Evolutionary conservation across 768 basidiomycete species (phyloP).

Genomic region (Suillus ampliporus): DNA sequence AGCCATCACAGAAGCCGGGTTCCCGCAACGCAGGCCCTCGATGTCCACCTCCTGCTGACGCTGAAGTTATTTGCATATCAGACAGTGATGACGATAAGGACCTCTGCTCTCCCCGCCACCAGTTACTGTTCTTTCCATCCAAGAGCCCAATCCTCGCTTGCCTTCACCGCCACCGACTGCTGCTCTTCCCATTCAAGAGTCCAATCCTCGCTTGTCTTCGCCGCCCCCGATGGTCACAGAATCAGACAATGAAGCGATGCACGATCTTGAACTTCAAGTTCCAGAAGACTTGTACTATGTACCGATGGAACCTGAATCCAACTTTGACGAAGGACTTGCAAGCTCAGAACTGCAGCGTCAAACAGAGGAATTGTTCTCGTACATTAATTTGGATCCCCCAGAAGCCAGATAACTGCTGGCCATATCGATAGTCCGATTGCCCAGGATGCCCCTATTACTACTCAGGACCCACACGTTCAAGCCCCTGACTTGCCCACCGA

Average conservation of each 20-base stretch:
- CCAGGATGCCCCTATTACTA: neutral
- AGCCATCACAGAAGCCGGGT: conserved; percentile 4
- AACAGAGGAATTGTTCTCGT: conserved; percentile 3
- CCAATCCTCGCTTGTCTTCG: neutral
- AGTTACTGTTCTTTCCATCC: neutral
- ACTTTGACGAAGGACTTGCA: conserved; percentile 2
- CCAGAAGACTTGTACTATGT: neutral
- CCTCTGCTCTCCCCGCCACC: neutral
- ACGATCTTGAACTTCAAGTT: neutral
- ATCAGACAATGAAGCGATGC: neutral
- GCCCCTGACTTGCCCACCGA: neutral
- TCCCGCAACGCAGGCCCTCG: neutral
- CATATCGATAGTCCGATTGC: neutral
- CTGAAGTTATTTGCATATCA: conserved; percentile 35
- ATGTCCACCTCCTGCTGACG: conserved; percentile 15
- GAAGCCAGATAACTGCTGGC: neutral
- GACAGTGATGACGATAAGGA: conserved; percentile 31
- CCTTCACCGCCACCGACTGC: neutral
- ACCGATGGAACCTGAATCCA: neutral
- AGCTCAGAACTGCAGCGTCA: conserved; percentile 6
- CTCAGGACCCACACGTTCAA: neutral
- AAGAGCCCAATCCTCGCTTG: neutral
- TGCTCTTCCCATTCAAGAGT: neutral
- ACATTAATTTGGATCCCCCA: neutral
- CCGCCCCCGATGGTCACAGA: neutral